These are phyloP conservation scores for Agrocybe chaxingu DNA, from an alignment of 768 basidiomycete genomes.

Conservation along the genomic window DNA sequence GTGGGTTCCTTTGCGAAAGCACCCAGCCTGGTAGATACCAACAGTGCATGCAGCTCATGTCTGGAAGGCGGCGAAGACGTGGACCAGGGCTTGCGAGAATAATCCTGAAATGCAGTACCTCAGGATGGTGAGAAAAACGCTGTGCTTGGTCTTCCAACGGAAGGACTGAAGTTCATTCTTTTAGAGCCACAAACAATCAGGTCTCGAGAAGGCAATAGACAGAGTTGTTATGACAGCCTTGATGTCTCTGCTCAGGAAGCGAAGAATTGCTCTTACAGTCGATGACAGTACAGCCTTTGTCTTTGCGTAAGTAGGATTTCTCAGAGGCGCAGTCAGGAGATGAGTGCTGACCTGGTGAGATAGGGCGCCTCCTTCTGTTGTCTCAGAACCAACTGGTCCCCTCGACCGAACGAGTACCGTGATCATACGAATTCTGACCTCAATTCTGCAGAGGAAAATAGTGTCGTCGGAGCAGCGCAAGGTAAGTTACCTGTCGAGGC, in stretches of 20 bases:
- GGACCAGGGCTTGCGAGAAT: constrained; percentile 15
- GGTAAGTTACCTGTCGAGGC: not conserved
- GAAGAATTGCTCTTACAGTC: constrained; percentile 18
- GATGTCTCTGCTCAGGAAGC: constrained; percentile 11
- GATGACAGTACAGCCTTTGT: constrained; percentile 14
- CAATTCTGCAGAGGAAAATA: constrained; percentile 5
- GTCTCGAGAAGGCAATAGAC: constrained; percentile 3
- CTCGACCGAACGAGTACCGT: not conserved
- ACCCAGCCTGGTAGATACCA: not conserved
- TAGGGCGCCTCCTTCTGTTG: not conserved
- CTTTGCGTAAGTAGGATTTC: constrained; percentile 11
- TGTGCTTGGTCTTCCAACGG: not conserved
- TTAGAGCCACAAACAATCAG: constrained; percentile 11
- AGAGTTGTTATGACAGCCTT: constrained; percentile 10
- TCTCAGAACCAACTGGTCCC: not conserved
- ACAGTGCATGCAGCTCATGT: constrained; percentile 14
- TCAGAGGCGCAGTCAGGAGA: no score
- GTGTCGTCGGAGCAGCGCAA: constrained; percentile 8
- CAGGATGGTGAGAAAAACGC: constrained; percentile 9
- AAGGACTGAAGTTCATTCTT: not conserved
- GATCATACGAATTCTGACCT: constrained; percentile 1
- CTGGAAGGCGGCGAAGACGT: constrained; percentile 21
- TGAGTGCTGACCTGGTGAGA: no score
- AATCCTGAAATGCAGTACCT: constrained; percentile 20
- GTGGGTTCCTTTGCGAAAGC: constrained; percentile 1